Evolutionary conservation across 306 rosid species (phyloP).

Genomic region (Cyclanthera cordifolia): DNA sequence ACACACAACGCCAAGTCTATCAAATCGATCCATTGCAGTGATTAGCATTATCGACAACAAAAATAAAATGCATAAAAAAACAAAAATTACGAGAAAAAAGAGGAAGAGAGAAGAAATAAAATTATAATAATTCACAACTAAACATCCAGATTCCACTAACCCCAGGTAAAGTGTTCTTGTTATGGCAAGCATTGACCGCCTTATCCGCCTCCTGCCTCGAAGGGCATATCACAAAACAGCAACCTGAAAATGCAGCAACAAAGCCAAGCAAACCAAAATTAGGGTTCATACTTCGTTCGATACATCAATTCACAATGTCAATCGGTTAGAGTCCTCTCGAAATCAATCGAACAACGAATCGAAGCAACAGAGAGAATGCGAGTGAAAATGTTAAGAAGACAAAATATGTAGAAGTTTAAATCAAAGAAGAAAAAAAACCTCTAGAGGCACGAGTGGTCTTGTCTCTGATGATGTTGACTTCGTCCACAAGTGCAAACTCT

Average conservation of each 20-base stretch:
- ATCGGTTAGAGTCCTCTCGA: neutral
- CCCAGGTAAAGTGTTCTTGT: slow-evolving; percentile 86
- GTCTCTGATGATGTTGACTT: slow-evolving; percentile 98
- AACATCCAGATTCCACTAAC: slow-evolving; percentile 27
- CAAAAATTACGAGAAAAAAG: neutral
- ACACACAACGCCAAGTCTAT: neutral
- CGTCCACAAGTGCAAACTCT: slow-evolving; percentile 79
- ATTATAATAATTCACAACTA: neutral
- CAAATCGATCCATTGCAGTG: slow-evolving; percentile 4
- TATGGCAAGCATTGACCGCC: slow-evolving; percentile 93
- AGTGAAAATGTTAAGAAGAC: slow-evolving; percentile 8
- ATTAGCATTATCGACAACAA: slow-evolving; percentile 13
- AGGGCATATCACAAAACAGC: slow-evolving; percentile 87
- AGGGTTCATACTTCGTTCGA: slow-evolving; percentile 23
- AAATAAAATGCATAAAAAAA: slow-evolving; percentile 1
- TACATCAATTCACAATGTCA: neutral
- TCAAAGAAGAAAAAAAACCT: slow-evolving; percentile 24
- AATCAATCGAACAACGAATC: slow-evolving; percentile 11
- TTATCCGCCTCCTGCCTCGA: slow-evolving; percentile 92
- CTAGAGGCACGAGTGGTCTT: slow-evolving; percentile 79
- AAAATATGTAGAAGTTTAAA: neutral
- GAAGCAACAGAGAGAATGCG: neutral
- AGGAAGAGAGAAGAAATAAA: neutral
- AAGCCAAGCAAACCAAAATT: slow-evolving; percentile 3
- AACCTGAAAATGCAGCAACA: slow-evolving; percentile 37